Evolutionary conservation across 495 filamentous ascomycete species (phyloP).

Genomic region (Immersiella caudata): DNA sequence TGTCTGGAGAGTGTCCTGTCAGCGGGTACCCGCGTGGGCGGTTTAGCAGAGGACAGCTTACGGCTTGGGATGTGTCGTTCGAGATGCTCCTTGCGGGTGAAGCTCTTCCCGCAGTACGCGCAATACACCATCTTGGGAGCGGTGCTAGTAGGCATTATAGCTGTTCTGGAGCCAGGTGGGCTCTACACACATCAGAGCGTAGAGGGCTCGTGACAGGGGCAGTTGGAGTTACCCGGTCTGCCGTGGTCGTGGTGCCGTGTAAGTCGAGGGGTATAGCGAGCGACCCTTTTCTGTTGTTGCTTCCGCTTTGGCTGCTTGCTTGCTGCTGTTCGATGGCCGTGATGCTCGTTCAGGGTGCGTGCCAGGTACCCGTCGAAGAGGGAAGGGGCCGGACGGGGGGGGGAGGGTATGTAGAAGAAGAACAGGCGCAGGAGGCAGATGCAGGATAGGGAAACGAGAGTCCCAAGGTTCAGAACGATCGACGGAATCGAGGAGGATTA

Average conservation of each 20-base stretch:
- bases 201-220: background rate
- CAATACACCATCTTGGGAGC: slow-evolving; percentile 55
- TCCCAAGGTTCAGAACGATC: slow-evolving; percentile 17
- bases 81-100: slow-evolving; percentile 68
- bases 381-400: slow-evolving; percentile 8
- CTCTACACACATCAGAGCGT: background rate
- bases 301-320: background rate
- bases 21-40: slow-evolving; percentile 21
- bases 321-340: slow-evolving; percentile 14
- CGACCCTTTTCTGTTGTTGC: background rate
- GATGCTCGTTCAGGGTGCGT: slow-evolving; percentile 16
- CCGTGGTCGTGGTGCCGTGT: slow-evolving; percentile 1
- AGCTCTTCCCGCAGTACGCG: slow-evolving; percentile 64
- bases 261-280: slow-evolving; percentile 10
- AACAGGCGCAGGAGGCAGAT: slow-evolving; percentile 18
- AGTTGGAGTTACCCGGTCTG: background rate
- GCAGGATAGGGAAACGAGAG: slow-evolving; percentile 20
- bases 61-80: slow-evolving; percentile 64
- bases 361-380: slow-evolving; percentile 3
- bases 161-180: background rate
- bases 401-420: slow-evolving; percentile 24
- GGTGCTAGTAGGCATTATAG: background rate
- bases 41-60: slow-evolving; percentile 39
- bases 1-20: slow-evolving; percentile 50
- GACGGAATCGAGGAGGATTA: slow-evolving; percentile 28